phyloP scores from a whole-genome alignment of 768 basidiomycete genomes.

The Psilocybe cubensis region DNA sequence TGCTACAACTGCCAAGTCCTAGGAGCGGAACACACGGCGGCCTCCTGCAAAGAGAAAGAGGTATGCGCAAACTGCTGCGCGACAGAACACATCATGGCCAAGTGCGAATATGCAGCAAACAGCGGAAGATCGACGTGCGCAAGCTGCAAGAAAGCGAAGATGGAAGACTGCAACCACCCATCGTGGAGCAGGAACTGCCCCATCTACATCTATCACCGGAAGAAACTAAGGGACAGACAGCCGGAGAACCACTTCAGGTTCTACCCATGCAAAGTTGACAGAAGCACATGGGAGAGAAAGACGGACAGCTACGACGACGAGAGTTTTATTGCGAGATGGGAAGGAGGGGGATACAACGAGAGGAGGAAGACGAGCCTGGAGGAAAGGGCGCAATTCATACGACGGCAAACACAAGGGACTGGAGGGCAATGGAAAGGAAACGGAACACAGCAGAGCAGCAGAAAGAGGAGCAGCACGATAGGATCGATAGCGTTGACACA shows the following conservation, averaged over 20 bases:
- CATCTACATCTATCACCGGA: neutral
- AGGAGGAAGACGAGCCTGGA: too few relatives aligned
- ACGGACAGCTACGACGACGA: neutral
- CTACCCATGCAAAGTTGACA: neutral
- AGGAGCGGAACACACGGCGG: slow-evolving; percentile 9
- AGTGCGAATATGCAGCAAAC: slow-evolving; percentile 1
- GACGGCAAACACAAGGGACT: too few relatives aligned
- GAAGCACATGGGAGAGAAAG: slow-evolving; percentile 8
- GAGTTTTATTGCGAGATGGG: too few relatives aligned
- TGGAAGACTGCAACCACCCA: neutral
- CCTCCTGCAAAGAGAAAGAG: slow-evolving; percentile 1
- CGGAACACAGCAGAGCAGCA: neutral
- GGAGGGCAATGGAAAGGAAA: neutral
- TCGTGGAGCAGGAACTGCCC: slow-evolving; percentile 14
- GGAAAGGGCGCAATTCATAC: too few relatives aligned
- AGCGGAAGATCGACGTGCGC: neutral
- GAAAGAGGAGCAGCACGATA: slow-evolving; percentile 6
- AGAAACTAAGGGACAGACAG: neutral
- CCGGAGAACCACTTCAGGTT: slow-evolving; percentile 10
- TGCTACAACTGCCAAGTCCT: slow-evolving; percentile 15
- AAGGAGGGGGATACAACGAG: too few relatives aligned
- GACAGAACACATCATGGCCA: slow-evolving; percentile 1
- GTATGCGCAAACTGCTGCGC: slow-evolving; percentile 14
- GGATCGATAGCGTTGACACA: neutral
- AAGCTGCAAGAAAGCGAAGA: slow-evolving; percentile 1